Evolutionary conservation across 176 grass and related monocot species (phyloP).

Genomic region (Oryza nivara): DNA sequence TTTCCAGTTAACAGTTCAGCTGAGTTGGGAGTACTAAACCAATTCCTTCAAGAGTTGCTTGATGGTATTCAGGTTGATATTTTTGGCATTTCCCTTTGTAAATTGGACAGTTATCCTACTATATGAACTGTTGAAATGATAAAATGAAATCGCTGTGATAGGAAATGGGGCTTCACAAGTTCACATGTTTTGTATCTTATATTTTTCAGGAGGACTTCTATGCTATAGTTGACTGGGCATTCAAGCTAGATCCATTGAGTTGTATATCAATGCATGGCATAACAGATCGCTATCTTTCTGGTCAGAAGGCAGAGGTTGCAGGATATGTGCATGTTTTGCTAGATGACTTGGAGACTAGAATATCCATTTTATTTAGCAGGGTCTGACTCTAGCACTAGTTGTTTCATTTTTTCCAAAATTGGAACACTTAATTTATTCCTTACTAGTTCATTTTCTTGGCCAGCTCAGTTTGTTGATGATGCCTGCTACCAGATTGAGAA

Average conservation of each 20-base stretch:
- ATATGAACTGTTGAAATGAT: neutral
- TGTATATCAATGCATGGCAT: conserved; percentile 95
- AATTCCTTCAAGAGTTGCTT: conserved; percentile 81
- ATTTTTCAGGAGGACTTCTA: conserved; percentile 80
- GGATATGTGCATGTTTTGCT: conserved; percentile 87
- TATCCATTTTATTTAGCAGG: conserved; percentile 76
- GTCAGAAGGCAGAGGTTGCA: conserved; percentile 81
- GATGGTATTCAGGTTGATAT: conserved; percentile 76
- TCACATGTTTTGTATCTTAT: conserved; percentile 39
- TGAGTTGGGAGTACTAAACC: conserved; percentile 65
- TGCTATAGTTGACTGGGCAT: conserved; percentile 84
- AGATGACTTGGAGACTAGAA: conserved; percentile 80
- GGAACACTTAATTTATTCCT: conserved; percentile 17
- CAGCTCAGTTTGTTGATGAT: conserved; percentile 85
- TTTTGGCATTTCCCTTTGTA: conserved; percentile 14
- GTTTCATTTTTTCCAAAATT: neutral
- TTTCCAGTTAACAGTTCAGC: conserved; percentile 55
- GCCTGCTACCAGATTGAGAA: conserved; percentile 94
- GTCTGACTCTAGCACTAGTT: conserved; percentile 44
- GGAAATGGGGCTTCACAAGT: neutral
- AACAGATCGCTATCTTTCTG: conserved; percentile 87
- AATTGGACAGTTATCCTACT: neutral
- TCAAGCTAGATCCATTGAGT: conserved; percentile 80
- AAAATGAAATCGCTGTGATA: conserved; percentile 22
- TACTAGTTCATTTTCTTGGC: conserved; percentile 34